phyloP scores from a whole-genome alignment of 352 stramenopile genomes.

The Phytophthora vignae region DNA sequence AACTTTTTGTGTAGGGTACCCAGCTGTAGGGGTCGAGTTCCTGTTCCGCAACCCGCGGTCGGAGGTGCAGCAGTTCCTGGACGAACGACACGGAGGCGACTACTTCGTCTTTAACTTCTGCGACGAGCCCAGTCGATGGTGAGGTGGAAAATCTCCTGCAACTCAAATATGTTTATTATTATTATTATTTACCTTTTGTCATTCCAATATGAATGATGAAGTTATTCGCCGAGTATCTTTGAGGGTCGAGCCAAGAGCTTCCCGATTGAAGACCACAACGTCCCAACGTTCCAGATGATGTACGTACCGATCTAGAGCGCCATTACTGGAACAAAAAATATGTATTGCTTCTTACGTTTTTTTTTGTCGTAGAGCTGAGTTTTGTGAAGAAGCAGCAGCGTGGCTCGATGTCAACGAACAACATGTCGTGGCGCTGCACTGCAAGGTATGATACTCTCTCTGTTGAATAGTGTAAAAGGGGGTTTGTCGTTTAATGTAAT shows the following conservation, averaged over 20 bases:
- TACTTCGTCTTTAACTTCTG: conserved; percentile 89
- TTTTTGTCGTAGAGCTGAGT: conserved; percentile 53
- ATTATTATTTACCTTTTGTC: neutral
- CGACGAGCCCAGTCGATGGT: conserved; percentile 61
- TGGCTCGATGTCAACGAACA: conserved; percentile 57
- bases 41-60: conserved; percentile 70
- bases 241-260: conserved; percentile 55
- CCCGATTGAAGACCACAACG: conserved; percentile 80
- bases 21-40: conserved; percentile 60
- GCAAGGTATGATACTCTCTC: conserved; percentile 50
- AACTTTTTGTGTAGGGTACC: conserved; percentile 49
- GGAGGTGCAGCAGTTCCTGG: conserved; percentile 65
- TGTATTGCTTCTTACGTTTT: neutral
- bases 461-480: too few relatives aligned
- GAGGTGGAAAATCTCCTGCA: neutral
- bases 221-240: conserved; percentile 66
- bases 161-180: neutral
- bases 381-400: conserved; percentile 74
- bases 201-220: conserved; percentile 14
- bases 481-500: neutral
- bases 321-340: neutral
- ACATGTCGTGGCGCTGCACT: conserved; percentile 71
- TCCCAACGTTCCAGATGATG: conserved; percentile 73
- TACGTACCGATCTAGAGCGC: conserved; percentile 24
- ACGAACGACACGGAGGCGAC: conserved; percentile 50